These are phyloP conservation scores for Mallotus repandus DNA, from an alignment of 441 rosid species.

Conservation along the genomic window DNA sequence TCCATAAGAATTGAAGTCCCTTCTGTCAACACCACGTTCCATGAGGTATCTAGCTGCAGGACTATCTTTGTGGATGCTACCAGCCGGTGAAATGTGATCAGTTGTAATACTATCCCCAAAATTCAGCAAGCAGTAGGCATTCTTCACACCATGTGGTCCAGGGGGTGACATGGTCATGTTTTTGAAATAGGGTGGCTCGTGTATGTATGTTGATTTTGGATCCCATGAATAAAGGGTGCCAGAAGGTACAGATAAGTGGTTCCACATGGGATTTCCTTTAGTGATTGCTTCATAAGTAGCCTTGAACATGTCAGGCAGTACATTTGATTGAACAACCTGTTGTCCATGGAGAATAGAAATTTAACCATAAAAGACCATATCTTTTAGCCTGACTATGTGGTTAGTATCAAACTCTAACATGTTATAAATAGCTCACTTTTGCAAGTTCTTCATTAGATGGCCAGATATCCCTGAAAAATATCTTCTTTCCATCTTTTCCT, in stretches of 20 bases:
- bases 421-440: conserved; percentile 37
- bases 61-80: conserved; percentile 89
- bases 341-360: conserved; percentile 8
- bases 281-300: conserved; percentile 90
- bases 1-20: conserved; percentile 88
- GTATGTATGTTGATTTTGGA: conserved; percentile 80
- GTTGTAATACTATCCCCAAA: conserved; percentile 95
- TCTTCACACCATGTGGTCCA: conserved; percentile 81
- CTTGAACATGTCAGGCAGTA: conserved; percentile 90
- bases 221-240: conserved; percentile 78
- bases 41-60: conserved; percentile 87
- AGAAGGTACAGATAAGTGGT: conserved; percentile 67
- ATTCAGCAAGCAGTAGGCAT: conserved; percentile 80
- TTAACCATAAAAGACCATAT: conserved; percentile 5
- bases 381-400: conserved; percentile 1
- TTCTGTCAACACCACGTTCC: conserved; percentile 75
- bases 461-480: conserved; percentile 87
- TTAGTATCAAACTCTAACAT: conserved; percentile 12
- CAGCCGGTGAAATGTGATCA: conserved; percentile 96
- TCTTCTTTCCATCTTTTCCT: conserved; percentile 66
- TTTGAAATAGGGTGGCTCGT: conserved; percentile 91
- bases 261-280: conserved; percentile 95
- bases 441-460: conserved; percentile 90
- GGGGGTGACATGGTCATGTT: conserved; percentile 95
- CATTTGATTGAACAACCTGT: conserved; percentile 84